Conservation (phyloP, 768 basidiomycete species). For the Tricholoma sp. region DNA sequence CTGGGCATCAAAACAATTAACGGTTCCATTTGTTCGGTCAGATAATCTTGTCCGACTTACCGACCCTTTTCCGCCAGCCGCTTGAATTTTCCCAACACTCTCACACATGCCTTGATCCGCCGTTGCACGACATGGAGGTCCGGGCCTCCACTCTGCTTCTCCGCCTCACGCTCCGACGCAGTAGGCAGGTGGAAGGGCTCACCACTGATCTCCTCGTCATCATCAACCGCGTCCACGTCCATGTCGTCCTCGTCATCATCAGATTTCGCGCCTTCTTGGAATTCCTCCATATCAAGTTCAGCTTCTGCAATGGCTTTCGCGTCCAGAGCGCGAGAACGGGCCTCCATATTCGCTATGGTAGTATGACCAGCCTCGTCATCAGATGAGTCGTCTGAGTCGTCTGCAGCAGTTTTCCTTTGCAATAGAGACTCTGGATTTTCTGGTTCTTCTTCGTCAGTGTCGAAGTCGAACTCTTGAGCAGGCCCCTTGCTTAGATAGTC, state of each 20-base stretch:
- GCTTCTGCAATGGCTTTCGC: slow-evolving; percentile 62
- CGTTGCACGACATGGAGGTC: slow-evolving; percentile 74
- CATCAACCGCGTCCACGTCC: slow-evolving; percentile 37
- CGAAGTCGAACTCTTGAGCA: slow-evolving; percentile 59
- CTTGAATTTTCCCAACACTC: slow-evolving; percentile 69
- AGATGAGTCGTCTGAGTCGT: slow-evolving; percentile 43
- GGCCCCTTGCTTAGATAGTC: slow-evolving; percentile 47
- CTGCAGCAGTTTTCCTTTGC: slow-evolving; percentile 7
- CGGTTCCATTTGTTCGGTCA: slow-evolving; percentile 4
- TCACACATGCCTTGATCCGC: slow-evolving; percentile 74
- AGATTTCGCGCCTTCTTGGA: slow-evolving; percentile 48
- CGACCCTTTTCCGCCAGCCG: slow-evolving; percentile 61
- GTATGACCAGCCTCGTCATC: slow-evolving; percentile 47
- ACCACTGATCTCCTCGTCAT: slow-evolving; percentile 41
- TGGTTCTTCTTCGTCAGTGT: slow-evolving; percentile 51
- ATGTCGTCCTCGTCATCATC: slow-evolving; percentile 45
- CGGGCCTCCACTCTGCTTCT: slow-evolving; percentile 62
- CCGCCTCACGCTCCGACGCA: slow-evolving; percentile 64
- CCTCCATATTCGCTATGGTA: slow-evolving; percentile 80
- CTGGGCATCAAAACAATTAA: slow-evolving; percentile 33
- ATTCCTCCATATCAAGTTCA: slow-evolving; percentile 61
- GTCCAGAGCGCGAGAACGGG: slow-evolving; percentile 74
- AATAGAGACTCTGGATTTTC: slow-evolving; percentile 45
- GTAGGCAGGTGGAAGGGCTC: slow-evolving; percentile 66
- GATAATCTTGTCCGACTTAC: slow-evolving; percentile 33